Evolutionary conservation across 2,329 filamentous ascomycete species (phyloP), one percentile per base, ranked within the genome.

Genomic region (Helotiales sp.): DNA sequence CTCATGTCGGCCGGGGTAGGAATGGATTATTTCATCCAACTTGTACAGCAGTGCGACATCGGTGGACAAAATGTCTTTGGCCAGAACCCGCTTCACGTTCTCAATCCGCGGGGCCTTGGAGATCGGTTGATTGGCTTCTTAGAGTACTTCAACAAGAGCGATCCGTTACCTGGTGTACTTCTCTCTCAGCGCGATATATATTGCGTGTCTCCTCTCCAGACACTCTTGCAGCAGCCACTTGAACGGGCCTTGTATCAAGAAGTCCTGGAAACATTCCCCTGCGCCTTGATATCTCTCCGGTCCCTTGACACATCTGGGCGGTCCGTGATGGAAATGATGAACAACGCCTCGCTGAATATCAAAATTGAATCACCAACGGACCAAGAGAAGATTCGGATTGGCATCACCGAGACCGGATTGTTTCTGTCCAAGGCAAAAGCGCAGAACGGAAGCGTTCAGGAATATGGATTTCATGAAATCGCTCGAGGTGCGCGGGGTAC

Each of bases 391-490:
- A 70, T 75, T 6, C 69, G 71, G 49, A 65, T 30, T 11, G 73
- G 72, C 13, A 71, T 72, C 20, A 58, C 66, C 7, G 73, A 72
- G 34, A 63, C 68, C 11, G 63, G 65, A 26, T 45, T 62, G 3
- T 73, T 69, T 40, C 55, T 73, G 11, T 57, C 65, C 2, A 40
- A 60, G n/a, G n/a, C 26, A 30, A 60, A 63, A 3, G 15, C 13
- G 5, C 40, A 59, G 47, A n/a, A 28, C 11, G 50, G 37, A 5
- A 55, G 43, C 22, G 65, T 49, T n/a, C 58, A 49, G 4, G 60
- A 62, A 3, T 73, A 73, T 45, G 71, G 72, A 11, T 73, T 73
- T 57, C 69, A 71, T 37, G 69, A 75, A 13, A 75, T 75, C 32
- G 69, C 70, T 2, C 61, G 72, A 17, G 73, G 72, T 49, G 69